Evolutionary conservation across 2,329 filamentous ascomycete species (phyloP).

Genomic region (Karstenula rhodostoma): DNA sequence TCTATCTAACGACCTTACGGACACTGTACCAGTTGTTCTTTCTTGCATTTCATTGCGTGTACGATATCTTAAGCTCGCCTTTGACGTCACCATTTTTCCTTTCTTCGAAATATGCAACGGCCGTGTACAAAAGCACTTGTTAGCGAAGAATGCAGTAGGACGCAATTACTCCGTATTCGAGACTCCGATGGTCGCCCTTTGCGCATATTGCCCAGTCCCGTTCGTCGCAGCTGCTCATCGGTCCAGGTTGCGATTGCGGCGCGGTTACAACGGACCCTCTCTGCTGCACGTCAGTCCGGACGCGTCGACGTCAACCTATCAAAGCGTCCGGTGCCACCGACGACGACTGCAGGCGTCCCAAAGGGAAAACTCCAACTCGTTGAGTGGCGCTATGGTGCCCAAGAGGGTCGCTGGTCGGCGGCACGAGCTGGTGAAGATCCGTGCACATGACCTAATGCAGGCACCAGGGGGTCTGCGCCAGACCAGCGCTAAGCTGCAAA

Average conservation of each 20-base stretch:
- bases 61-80: slow-evolving; percentile 39
- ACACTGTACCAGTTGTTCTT: slow-evolving; percentile 28
- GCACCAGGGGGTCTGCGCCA: slow-evolving; percentile 15
- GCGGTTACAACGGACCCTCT: slow-evolving; percentile 37
- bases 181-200: slow-evolving; percentile 26
- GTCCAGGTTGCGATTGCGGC: slow-evolving; percentile 25
- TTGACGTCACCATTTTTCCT: slow-evolving; percentile 22
- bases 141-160: slow-evolving; percentile 42
- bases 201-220: slow-evolving; percentile 15
- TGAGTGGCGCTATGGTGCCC: slow-evolving; percentile 26
- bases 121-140: slow-evolving; percentile 50
- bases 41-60: slow-evolving; percentile 34
- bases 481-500: slow-evolving; percentile 20
- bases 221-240: slow-evolving; percentile 12
- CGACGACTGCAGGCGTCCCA: slow-evolving; percentile 37
- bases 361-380: slow-evolving; percentile 25
- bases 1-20: slow-evolving; percentile 43
- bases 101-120: slow-evolving; percentile 34
- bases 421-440: slow-evolving; percentile 33
- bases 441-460: slow-evolving; percentile 39
- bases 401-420: slow-evolving; percentile 22
- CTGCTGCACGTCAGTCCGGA: slow-evolving; percentile 33
- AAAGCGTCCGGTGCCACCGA: slow-evolving; percentile 24
- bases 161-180: slow-evolving; percentile 12
- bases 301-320: slow-evolving; percentile 32